A percentile compares a stretch with the other conserved stretches of the same genome.
These are phyloP conservation scores for Leishmania aethiopica DNA, from an alignment of 208 protist genomes.

Conservation along the genomic window DNA sequence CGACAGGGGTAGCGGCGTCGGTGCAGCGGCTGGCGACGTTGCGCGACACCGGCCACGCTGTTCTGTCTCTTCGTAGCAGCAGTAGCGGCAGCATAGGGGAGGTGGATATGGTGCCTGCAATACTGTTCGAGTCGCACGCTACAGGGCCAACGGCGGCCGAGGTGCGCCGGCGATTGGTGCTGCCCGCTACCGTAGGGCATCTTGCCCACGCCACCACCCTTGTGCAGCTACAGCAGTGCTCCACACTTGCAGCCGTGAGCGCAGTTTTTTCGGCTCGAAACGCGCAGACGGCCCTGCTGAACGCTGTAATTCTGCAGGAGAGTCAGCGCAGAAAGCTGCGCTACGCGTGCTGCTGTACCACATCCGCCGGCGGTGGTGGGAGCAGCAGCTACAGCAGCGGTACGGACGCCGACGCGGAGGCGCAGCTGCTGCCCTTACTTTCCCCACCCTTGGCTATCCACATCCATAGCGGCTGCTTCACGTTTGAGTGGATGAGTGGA, in stretches of 20 bases:
- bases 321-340: slow-evolving; percentile 20
- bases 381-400: not conserved
- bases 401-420: slow-evolving; percentile 1
- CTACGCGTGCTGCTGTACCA: slow-evolving; percentile 21
- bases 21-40: slow-evolving; percentile 3
- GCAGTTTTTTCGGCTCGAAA: slow-evolving; percentile 11
- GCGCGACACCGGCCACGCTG: slow-evolving; percentile 20
- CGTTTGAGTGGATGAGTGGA: slow-evolving; percentile 23
- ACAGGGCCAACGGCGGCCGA: slow-evolving; percentile 16
- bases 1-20: slow-evolving; percentile 3
- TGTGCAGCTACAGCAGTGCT: slow-evolving; percentile 20
- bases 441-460: slow-evolving; percentile 18
- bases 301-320: slow-evolving; percentile 27
- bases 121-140: slow-evolving; percentile 22
- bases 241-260: slow-evolving; percentile 16
- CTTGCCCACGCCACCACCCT: slow-evolving; percentile 9
- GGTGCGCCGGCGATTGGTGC: slow-evolving; percentile 16
- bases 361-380: not conserved
- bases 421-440: slow-evolving; percentile 24
- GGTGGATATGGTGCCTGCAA: slow-evolving; percentile 1
- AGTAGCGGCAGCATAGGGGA: slow-evolving; percentile 4
- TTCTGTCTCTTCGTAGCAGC: slow-evolving; percentile 19
- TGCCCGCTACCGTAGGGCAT: slow-evolving; percentile 18
- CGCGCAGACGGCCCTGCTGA: slow-evolving; percentile 24
- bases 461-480: slow-evolving; percentile 15